Evolutionary conservation across 176 grass and related monocot genomes (phyloP).

Genomic region (Raddia distichophylla): DNA sequence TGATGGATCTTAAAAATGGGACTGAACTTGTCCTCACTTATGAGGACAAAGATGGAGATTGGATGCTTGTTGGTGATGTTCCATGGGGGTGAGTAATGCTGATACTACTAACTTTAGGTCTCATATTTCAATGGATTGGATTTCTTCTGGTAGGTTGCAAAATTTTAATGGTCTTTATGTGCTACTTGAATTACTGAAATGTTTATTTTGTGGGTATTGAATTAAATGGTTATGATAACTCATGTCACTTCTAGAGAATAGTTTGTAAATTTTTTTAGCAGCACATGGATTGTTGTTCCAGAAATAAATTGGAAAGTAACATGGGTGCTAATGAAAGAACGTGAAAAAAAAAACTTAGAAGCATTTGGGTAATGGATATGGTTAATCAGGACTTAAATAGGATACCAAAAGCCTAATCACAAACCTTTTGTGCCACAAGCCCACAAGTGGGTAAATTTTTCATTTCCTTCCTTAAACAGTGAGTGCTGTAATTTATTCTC

Average conservation of each 20-base stretch:
- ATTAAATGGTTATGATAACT: neutral
- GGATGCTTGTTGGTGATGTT: slow-evolving; percentile 94
- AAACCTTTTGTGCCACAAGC: neutral
- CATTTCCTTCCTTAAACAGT: neutral
- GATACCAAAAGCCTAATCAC: neutral
- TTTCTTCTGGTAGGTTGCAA: neutral
- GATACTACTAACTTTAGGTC: slow-evolving; percentile 19
- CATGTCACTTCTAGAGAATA: neutral
- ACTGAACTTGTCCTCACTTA: slow-evolving; percentile 76
- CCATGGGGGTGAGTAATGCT: slow-evolving; percentile 63
- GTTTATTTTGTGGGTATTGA: neutral
- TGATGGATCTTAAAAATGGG: slow-evolving; percentile 67
- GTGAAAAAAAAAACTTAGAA: neutral
- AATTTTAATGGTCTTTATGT: neutral
- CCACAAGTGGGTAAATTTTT: neutral
- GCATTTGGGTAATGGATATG: neutral
- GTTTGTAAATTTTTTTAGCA: slow-evolving; percentile 4
- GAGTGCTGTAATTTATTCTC: neutral
- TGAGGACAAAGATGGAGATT: slow-evolving; percentile 84
- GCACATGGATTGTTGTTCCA: neutral
- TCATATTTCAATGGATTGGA: neutral
- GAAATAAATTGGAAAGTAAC: slow-evolving; percentile 1
- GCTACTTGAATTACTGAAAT: neutral
- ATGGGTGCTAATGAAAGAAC: slow-evolving; percentile 7
- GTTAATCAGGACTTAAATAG: neutral